These are phyloP conservation scores for Aspergillus aculeatus DNA, from an alignment of 2,329 filamentous ascomycete species.

Conservation along the genomic window DNA sequence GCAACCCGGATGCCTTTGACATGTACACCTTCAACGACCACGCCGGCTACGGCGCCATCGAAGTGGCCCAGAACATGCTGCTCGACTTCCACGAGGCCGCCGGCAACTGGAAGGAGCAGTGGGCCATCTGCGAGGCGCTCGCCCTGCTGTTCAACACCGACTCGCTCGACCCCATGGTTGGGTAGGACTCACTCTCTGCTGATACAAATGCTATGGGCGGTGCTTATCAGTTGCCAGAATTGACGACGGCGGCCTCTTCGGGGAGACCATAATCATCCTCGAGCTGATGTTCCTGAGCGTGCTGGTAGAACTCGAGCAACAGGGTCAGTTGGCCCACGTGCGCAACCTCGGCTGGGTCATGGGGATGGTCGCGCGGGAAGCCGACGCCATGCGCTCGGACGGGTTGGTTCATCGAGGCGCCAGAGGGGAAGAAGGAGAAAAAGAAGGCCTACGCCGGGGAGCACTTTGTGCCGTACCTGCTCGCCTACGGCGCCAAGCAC, in stretches of 20 bases:
- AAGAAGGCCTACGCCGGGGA: background rate
- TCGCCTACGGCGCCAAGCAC: conserved; percentile 21
- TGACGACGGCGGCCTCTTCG: conserved; percentile 9
- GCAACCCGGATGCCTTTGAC: conserved; percentile 39
- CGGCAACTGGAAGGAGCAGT: conserved; percentile 40
- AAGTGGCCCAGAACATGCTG: conserved; percentile 46
- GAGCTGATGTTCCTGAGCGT: conserved; percentile 38
- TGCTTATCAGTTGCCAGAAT: conserved; percentile 4
- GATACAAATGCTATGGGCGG: no score
- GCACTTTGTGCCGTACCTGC: conserved; percentile 5
- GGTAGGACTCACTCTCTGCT: conserved; percentile 7
- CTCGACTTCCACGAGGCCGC: conserved; percentile 41
- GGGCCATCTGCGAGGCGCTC: conserved; percentile 43
- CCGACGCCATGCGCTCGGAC: background rate
- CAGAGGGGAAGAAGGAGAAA: background rate
- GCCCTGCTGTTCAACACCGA: conserved; percentile 30
- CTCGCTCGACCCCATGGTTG: conserved; percentile 20
- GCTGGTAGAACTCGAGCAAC: conserved; percentile 40
- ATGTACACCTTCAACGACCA: conserved; percentile 50
- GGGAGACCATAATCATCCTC: background rate
- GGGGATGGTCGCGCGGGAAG: conserved; percentile 33
- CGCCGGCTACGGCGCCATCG: conserved; percentile 40
- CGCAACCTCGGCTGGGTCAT: conserved; percentile 43
- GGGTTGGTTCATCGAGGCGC: background rate
- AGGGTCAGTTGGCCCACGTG: conserved; percentile 36